Conservation (phyloP, 2,329 filamentous ascomycete genomes). For the Bipolaris zeicola region DNA sequence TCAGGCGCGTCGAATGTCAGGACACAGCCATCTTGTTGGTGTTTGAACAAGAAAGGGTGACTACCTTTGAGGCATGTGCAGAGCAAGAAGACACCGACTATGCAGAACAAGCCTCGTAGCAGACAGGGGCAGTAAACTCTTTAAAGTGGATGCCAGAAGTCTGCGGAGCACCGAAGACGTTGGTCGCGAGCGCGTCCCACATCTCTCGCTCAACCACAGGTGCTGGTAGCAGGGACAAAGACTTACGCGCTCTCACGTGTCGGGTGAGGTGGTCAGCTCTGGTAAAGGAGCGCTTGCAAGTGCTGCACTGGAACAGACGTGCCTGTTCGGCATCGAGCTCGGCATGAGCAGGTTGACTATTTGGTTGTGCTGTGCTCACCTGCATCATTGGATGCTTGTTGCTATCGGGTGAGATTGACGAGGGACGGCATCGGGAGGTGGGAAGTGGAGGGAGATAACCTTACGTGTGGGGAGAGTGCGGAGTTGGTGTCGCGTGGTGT, state of each 20-base stretch:
- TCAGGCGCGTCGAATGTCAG: neutral
- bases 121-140: neutral
- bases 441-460: constrained; percentile 31
- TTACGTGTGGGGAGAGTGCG: constrained; percentile 18
- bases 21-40: neutral
- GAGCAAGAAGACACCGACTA: neutral
- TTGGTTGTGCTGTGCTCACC: constrained; percentile 13
- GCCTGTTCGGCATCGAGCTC: constrained; percentile 27
- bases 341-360: constrained; percentile 17
- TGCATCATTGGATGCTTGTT: constrained; percentile 24
- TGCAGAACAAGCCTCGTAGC: neutral
- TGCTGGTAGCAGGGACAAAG: constrained; percentile 1
- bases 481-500: constrained; percentile 2
- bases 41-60: neutral
- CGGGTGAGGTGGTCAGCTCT: constrained; percentile 60
- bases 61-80: neutral
- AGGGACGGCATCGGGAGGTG: constrained; percentile 21
- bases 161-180: neutral
- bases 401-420: constrained; percentile 13
- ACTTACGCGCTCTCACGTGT: constrained; percentile 58
- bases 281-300: constrained; percentile 59
- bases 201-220: neutral
- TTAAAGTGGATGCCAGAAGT: neutral
- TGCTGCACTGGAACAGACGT: constrained; percentile 56
- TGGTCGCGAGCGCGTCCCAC: neutral